Conservation (phyloP, 345 rosid genomes). For the Moricandia arvensis region DNA sequence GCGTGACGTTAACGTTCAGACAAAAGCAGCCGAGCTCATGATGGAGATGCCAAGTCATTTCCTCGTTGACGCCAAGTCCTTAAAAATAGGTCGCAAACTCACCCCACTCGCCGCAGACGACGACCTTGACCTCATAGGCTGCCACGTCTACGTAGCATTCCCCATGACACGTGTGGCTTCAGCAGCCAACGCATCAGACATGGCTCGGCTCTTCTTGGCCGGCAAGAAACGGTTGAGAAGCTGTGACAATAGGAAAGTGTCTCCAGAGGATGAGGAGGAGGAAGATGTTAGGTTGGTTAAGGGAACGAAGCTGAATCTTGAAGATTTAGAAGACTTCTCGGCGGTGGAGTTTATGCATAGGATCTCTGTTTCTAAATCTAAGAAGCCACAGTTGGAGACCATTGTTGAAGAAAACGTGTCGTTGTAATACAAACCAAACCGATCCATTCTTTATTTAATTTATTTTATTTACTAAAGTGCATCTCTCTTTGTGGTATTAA, state of each 20-base stretch:
- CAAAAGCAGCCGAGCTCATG: slow-evolving; percentile 86
- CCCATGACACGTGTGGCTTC: slow-evolving; percentile 68
- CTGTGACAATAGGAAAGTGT: slow-evolving; percentile 42
- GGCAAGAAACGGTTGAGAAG: slow-evolving; percentile 37
- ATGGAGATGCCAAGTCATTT: slow-evolving; percentile 75
- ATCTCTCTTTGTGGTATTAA: slow-evolving; percentile 15
- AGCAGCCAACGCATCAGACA: slow-evolving; percentile 56
- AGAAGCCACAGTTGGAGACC: slow-evolving; percentile 72
- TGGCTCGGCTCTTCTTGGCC: slow-evolving; percentile 53
- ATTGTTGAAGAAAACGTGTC: slow-evolving; percentile 54
- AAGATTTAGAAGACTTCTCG: slow-evolving; percentile 59
- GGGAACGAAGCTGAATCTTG: slow-evolving; percentile 47
- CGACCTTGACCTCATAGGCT: slow-evolving; percentile 47
- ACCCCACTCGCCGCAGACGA: slow-evolving; percentile 74
- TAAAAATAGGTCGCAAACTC: slow-evolving; percentile 55
- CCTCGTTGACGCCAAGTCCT: slow-evolving; percentile 56
- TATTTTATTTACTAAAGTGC: neutral
- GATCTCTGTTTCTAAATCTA: slow-evolving; percentile 68
- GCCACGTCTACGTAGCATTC: slow-evolving; percentile 59
- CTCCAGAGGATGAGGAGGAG: slow-evolving; percentile 15
- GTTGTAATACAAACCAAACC: neutral
- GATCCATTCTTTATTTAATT: neutral
- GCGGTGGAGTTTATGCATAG: slow-evolving; percentile 51
- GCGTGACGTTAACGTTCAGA: slow-evolving; percentile 46
- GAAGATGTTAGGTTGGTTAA: neutral